Evolutionary conservation across 2,329 filamentous ascomycete species (phyloP), one percentile per base, ranked within the genome.

Genomic region (Pseudonectria buxi): DNA sequence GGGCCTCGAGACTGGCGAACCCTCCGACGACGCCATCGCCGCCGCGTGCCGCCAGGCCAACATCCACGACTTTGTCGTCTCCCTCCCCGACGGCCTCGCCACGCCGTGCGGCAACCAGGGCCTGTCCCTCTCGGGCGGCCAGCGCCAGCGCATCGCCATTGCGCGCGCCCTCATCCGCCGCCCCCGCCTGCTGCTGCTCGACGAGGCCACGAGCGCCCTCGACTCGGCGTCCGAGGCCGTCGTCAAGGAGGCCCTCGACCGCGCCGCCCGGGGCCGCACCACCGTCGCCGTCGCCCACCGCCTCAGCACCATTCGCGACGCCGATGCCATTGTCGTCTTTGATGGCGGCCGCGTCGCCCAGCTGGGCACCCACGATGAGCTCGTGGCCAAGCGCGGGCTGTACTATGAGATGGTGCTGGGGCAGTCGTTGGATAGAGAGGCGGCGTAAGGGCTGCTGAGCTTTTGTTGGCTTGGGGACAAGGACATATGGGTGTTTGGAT

Each of bases 141-240:
- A 88, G 54, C 67, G 81, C 7, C 83, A 87, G 55, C 75, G 81
- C 14, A 72, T 86, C 24, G 81, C 82, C 7, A 87, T 88, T 42
- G 83, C 83, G 0, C 69, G 83, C 7, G 79, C 79, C 10, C 78
- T 87, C 18, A 69, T 87, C 35, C 76, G 80, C 30, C 65, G 77
- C 33, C 83, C 83, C 0, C 63, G 67, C 1, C 74, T 88, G 2
- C 61, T 88, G 3, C 72, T 88, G 6, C 64, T 88, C 0, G 83
- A 88, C 48, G 83, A 88, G 58, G 83, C 83, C 2, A 88, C 83
- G 0, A 65, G 61, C 14, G 65, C 66, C 0, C 64, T 86, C 0
- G 81, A 86, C 44, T 78, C 77, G 0, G 72, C 81, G 48, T 78
- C 72, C 1, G 82, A 86, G 53, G 73, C 71, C 43, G 62, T 80